A percentile compares a stretch with the other conserved stretches of the same genome.
These are phyloP conservation scores for Chenopodium berlandieri DNA, from an alignment of 148 eudicot species.

Conservation along the genomic window DNA sequence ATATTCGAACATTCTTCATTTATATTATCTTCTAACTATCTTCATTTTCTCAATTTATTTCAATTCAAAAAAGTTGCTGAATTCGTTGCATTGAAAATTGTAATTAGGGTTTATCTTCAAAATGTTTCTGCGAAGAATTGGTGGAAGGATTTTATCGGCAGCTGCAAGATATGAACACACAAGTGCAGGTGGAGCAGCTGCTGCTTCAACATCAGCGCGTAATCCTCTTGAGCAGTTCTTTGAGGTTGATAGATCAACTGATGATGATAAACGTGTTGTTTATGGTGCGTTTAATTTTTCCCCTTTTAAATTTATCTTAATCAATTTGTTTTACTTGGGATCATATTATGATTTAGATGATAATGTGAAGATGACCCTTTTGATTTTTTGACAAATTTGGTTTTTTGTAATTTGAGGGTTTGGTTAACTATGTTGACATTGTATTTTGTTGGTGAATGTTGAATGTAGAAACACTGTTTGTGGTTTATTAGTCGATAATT, in stretches of 20 bases:
- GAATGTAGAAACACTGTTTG: neutral
- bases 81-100: neutral
- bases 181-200: conserved; percentile 19
- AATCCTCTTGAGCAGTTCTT: conserved; percentile 36
- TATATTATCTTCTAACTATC: neutral
- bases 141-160: conserved; percentile 24
- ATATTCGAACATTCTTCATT: neutral
- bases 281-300: conserved; percentile 13
- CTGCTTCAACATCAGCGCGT: conserved; percentile 14
- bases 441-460: neutral
- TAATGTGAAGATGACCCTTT: neutral
- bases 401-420: neutral
- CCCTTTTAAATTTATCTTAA: neutral
- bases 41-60: neutral
- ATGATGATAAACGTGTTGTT: conserved; percentile 34
- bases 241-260: conserved; percentile 29
- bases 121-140: conserved; percentile 29
- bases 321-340: neutral
- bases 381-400: neutral
- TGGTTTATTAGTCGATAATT: neutral
- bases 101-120: neutral
- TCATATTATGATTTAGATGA: neutral
- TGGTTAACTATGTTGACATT: neutral
- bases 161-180: conserved; percentile 25
- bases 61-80: neutral